Evolutionary conservation across 345 rosid species (phyloP), one percentile per base, ranked within the genome.

Genomic region (Salix arbutifolia): DNA sequence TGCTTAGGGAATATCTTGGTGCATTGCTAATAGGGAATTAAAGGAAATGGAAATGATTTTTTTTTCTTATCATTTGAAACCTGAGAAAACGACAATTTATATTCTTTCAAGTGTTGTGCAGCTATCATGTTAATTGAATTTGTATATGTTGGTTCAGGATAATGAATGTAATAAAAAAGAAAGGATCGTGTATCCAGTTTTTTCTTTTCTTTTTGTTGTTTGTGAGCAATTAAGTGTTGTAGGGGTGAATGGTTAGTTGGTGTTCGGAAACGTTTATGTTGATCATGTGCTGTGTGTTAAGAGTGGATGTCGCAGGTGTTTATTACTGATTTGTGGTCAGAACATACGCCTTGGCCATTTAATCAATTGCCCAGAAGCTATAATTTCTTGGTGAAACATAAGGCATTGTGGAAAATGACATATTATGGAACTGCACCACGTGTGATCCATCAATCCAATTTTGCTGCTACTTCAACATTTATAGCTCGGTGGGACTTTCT

Each of bases 321-420:
- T 82, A 85, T 96, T 74, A 92, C 98, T 65, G 99, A 96, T 87
- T 88, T 96, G 73, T 96, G 98, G 99, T 78, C 99, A 35, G 99
- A 94, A 77, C 99, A 96, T 80, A 94, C 98, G 0, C 99, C 99
- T 38, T 96, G 99, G 99, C 99, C 99, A 3, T 96, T 96, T 79
- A 94, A 96, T 84, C 99, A 96, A 81, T 85, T 96, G 74, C 99
- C 99, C 6, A 88, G 92, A 74, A 96, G 97, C 87, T 96, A 96
- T 77, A 96, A 90, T 79, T 96, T 96, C 88, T 83, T 96, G 84
- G 98, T 96, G 58, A 96, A 96, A 74, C 98, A 96, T 66, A 96
- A 96, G 70, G 81, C 97, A 23, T 77, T 96, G 53, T 96, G 99
- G 98, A 92, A 85, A 73, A 87, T 96, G 91, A 85, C 98, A 31